Percentiles rank a stretch among this genome's conserved stretches.
Evolutionary conservation across 2,329 filamentous ascomycete genomes (phyloP).

Genomic region (Xenosphaeropsis pyriputrescens): DNA sequence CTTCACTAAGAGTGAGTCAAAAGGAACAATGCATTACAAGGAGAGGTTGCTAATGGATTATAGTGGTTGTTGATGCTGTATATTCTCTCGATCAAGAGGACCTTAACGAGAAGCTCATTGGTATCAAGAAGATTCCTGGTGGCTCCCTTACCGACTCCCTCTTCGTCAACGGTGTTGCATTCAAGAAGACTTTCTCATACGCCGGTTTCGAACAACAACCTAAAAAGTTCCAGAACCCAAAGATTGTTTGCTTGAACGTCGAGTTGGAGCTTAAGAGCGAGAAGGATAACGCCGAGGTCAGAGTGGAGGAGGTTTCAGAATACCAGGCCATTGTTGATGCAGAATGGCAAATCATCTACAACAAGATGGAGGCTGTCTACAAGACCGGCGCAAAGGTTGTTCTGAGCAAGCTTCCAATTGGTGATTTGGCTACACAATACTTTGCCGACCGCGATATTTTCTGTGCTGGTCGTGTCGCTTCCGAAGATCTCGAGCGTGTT

Average conservation of each 20-base stretch:
- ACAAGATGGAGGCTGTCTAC: constrained; percentile 92
- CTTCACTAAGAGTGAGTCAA: constrained; percentile 83
- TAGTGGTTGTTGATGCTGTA: constrained; percentile 96
- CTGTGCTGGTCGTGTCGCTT: constrained; percentile 84
- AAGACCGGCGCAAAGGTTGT: constrained; percentile 95
- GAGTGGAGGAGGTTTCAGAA: constrained; percentile 95
- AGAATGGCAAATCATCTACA: constrained; percentile 99
- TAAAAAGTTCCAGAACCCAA: constrained; percentile 85
- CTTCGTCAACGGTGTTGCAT: constrained; percentile 95
- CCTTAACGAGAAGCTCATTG: constrained; percentile 94
- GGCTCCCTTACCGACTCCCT: constrained; percentile 91
- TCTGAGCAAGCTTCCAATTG: constrained; percentile 91
- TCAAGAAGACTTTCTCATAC: constrained; percentile 99
- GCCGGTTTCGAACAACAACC: constrained; percentile 99
- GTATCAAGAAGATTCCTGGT: constrained; percentile 95
- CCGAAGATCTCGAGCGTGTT: constrained; percentile 90
- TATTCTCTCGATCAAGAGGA: constrained; percentile 92
- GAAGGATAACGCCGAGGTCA: constrained; percentile 97
- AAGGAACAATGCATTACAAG: neutral
- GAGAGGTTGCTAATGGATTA: constrained; percentile 13
- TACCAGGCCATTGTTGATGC: constrained; percentile 99
- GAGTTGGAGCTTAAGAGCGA: constrained; percentile 97
- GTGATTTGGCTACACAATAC: constrained; percentile 92
- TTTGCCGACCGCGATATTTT: constrained; percentile 98
- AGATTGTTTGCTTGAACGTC: constrained; percentile 95